Percentiles rank a stretch among this genome's conserved stretches.
Evolutionary conservation across 306 rosid species (phyloP).

Genomic region (Casuarina cunninghamiana): DNA sequence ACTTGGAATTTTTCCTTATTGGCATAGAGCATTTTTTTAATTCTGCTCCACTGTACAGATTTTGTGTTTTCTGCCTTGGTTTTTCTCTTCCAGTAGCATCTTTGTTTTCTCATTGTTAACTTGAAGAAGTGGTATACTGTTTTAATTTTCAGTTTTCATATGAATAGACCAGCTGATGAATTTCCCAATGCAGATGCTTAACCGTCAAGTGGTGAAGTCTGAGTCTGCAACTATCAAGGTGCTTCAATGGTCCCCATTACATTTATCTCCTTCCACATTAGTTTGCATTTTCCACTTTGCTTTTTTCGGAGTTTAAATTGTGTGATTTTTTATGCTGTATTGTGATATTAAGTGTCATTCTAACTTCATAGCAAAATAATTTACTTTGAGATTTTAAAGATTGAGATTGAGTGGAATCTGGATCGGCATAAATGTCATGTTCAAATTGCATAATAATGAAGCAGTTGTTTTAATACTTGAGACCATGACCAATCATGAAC

Average conservation of each 20-base stretch:
- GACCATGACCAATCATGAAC: neutral
- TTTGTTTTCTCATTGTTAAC: neutral
- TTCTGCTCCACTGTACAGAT: neutral
- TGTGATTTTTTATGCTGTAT: constrained; percentile 8
- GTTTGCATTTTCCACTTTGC: neutral
- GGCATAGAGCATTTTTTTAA: neutral
- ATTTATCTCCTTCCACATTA: constrained; percentile 1
- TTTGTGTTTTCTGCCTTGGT: neutral
- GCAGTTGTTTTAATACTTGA: neutral
- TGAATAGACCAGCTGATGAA: constrained; percentile 17
- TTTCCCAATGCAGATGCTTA: constrained; percentile 63
- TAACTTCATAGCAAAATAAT: constrained; percentile 1
- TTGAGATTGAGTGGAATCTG: neutral
- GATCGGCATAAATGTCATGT: neutral
- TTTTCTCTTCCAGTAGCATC: neutral
- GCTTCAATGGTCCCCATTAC: constrained; percentile 14
- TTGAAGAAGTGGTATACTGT: neutral
- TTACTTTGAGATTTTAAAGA: constrained; percentile 11
- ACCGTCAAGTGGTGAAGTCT: constrained; percentile 92
- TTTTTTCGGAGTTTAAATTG: neutral
- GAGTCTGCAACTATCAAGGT: constrained; percentile 97
- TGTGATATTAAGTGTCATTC: neutral
- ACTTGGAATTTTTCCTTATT: neutral
- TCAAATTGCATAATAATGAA: neutral
- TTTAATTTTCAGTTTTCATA: neutral